These are phyloP conservation scores for Talaromyces piceae DNA, from an alignment of 2,329 filamentous ascomycete species.

Conservation along the genomic window DNA sequence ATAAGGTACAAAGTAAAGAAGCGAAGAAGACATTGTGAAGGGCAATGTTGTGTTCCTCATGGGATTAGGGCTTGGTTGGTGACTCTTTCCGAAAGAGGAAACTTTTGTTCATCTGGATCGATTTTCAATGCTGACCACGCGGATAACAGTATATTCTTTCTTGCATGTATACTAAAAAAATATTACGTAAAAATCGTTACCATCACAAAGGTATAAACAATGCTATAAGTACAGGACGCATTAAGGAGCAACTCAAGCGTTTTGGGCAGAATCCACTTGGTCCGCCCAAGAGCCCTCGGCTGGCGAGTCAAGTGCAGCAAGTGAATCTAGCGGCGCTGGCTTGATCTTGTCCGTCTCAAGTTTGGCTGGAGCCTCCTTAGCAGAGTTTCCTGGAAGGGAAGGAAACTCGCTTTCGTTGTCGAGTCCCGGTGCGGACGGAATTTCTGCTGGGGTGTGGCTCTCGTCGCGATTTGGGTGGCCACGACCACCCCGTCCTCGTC, in stretches of 20 bases:
- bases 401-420: slow-evolving; percentile 30
- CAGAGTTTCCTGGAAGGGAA: slow-evolving; percentile 24
- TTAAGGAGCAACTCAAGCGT: not conserved
- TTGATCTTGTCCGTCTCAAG: slow-evolving; percentile 19
- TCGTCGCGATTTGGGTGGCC: slow-evolving; percentile 14
- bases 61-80: too few relatives aligned
- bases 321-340: not conserved
- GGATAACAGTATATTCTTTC: too few relatives aligned
- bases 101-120: too few relatives aligned
- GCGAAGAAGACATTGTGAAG: not conserved
- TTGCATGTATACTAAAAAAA: not conserved
- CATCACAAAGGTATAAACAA: not conserved
- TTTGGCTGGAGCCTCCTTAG: slow-evolving; percentile 10
- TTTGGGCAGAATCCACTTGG: slow-evolving; percentile 13
- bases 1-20: not conserved
- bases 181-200: not conserved
- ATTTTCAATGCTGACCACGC: too few relatives aligned
- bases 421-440: slow-evolving; percentile 17
- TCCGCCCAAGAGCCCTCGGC: slow-evolving; percentile 15
- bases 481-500: slow-evolving; percentile 25
- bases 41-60: not conserved
- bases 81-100: too few relatives aligned
- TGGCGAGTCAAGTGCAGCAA: slow-evolving; percentile 7
- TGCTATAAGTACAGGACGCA: not conserved
- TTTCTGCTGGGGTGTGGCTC: slow-evolving; percentile 13